phyloP scores from a whole-genome alignment of 2,329 filamentous ascomycete genomes.

The Paecilomyces fulvus region DNA sequence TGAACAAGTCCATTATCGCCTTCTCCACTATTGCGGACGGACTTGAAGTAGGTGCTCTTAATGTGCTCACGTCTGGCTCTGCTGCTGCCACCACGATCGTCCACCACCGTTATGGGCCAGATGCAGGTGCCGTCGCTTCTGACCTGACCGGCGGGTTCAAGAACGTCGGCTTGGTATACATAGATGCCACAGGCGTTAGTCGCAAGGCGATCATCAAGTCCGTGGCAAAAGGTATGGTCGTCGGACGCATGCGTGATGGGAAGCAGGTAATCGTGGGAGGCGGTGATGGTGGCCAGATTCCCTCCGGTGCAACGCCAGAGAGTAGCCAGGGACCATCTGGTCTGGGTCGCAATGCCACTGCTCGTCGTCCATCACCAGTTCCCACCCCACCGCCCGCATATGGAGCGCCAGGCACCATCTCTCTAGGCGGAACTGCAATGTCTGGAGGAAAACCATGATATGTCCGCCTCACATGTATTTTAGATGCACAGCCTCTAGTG shows the following conservation, averaged over 20 bases:
- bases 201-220: constrained; percentile 84
- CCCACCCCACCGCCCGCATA: constrained; percentile 35
- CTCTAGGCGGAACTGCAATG: constrained; percentile 24
- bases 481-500: background rate
- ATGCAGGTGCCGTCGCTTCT: constrained; percentile 70
- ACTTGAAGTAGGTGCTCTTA: constrained; percentile 77
- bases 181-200: constrained; percentile 89
- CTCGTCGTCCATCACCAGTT: constrained; percentile 22
- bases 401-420: constrained; percentile 25
- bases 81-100: constrained; percentile 78
- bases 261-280: constrained; percentile 40
- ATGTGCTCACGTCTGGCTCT: constrained; percentile 64
- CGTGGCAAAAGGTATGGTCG: constrained; percentile 86
- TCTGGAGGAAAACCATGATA: constrained; percentile 23
- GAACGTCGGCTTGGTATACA: constrained; percentile 95
- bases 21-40: constrained; percentile 93
- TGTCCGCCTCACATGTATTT: background rate
- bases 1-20: constrained; percentile 95
- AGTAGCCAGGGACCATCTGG: constrained; percentile 3
- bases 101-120: constrained; percentile 76
- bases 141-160: constrained; percentile 79
- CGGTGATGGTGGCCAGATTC: constrained; percentile 37
- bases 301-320: constrained; percentile 5
- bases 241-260: constrained; percentile 42
- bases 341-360: constrained; percentile 13